Evolutionary conservation across 352 stramenopile species (phyloP).

Genomic region (Blastocystis hominis): DNA sequence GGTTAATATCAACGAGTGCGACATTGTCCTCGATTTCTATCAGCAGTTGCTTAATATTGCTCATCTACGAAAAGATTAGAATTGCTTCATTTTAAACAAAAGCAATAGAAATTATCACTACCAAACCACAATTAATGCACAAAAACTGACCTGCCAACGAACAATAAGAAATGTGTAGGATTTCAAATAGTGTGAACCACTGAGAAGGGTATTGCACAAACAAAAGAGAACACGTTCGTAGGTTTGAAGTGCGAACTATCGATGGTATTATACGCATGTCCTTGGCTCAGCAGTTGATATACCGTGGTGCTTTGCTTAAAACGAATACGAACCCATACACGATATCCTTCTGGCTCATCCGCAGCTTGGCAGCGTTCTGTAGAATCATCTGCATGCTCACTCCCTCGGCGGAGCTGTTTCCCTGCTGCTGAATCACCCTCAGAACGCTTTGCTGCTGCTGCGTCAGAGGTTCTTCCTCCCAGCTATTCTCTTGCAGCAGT

Average conservation of each 20-base stretch:
- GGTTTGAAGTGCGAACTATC: conserved; percentile 52
- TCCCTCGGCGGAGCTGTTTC: background rate
- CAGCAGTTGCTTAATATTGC: background rate
- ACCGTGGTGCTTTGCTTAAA: background rate
- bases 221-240: conserved; percentile 12
- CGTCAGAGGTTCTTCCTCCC: background rate
- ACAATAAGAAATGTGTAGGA: background rate
- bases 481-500: background rate
- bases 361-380: background rate
- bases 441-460: conserved; percentile 32
- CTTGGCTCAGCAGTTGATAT: conserved; percentile 25
- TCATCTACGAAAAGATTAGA: background rate
- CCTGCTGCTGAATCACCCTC: conserved; percentile 6
- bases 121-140: background rate
- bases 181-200: too few species aligned
- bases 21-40: background rate
- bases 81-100: background rate
- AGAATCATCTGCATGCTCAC: conserved; percentile 41
- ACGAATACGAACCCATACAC: background rate
- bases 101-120: background rate
- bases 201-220: background rate
- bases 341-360: background rate
- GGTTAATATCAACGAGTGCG: background rate
- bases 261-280: conserved; percentile 37
- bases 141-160: background rate